These are phyloP conservation scores for Annulohypoxylon moriforme DNA, from an alignment of 495 filamentous ascomycete genomes.

Conservation along the genomic window DNA sequence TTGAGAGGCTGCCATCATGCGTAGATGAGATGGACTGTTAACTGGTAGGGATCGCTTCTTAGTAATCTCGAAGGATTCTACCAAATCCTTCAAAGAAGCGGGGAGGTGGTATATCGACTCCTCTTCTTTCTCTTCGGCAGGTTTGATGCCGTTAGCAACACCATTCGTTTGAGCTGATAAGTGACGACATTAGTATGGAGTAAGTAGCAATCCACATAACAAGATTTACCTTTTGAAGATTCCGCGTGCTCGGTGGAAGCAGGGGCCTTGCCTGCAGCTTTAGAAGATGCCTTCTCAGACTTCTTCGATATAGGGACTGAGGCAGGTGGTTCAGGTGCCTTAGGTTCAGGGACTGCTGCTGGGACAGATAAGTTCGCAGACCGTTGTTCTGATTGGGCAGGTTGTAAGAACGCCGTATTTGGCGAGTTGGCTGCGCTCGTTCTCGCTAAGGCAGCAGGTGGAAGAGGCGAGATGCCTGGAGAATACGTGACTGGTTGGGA, in stretches of 20 bases:
- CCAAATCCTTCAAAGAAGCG: conserved; percentile 84
- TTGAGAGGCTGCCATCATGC: conserved; percentile 78
- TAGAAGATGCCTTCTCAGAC: conserved; percentile 55
- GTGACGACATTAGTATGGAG: conserved; percentile 41
- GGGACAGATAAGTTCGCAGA: conserved; percentile 50
- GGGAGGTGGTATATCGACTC: conserved; percentile 97
- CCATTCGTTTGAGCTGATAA: conserved; percentile 65
- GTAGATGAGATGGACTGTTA: conserved; percentile 71
- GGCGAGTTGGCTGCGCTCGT: conserved; percentile 61
- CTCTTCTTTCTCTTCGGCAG: conserved; percentile 65
- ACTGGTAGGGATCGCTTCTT: conserved; percentile 71
- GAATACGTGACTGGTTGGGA: conserved; percentile 51
- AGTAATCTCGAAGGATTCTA: conserved; percentile 88
- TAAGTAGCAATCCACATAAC: conserved; percentile 11
- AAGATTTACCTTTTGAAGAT: conserved; percentile 51
- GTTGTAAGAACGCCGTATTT: conserved; percentile 53
- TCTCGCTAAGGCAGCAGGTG: conserved; percentile 53
- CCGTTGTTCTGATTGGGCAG: conserved; percentile 49
- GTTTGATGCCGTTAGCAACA: conserved; percentile 60
- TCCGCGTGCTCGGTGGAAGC: conserved; percentile 51
- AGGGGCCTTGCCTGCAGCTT: conserved; percentile 55
- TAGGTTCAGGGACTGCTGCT: conserved; percentile 36
- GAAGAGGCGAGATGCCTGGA: conserved; percentile 61
- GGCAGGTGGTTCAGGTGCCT: conserved; percentile 29
- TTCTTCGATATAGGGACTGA: conserved; percentile 43